Evolutionary conservation across 768 basidiomycete genomes (phyloP).

Genomic region (Phylloporus rhodoxanthus): DNA sequence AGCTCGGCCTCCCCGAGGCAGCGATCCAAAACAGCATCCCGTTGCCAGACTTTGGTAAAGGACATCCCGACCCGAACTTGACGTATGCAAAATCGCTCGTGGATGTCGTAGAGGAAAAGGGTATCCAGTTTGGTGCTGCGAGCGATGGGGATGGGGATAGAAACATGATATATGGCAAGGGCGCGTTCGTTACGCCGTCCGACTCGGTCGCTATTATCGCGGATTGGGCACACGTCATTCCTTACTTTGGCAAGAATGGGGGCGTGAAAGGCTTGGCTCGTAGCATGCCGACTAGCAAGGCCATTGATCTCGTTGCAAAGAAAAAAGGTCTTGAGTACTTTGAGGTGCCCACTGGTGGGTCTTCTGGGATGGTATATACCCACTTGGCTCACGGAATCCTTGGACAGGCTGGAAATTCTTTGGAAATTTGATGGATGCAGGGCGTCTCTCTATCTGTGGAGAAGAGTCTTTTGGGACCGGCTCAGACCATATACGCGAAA

Average conservation of each 20-base stretch:
- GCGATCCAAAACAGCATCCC: slow-evolving; percentile 90
- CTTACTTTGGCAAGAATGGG: slow-evolving; percentile 73
- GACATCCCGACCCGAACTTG: slow-evolving; percentile 97
- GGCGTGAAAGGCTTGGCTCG: slow-evolving; percentile 95
- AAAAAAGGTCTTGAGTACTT: slow-evolving; percentile 89
- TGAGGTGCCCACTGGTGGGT: slow-evolving; percentile 90
- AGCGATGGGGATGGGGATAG: slow-evolving; percentile 97
- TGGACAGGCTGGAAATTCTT: slow-evolving; percentile 96
- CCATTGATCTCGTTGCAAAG: slow-evolving; percentile 93
- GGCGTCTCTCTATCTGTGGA: slow-evolving; percentile 94
- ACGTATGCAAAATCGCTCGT: slow-evolving; percentile 96
- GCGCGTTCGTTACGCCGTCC: slow-evolving; percentile 95
- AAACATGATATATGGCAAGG: slow-evolving; percentile 99
- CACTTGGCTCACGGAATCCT: not conserved
- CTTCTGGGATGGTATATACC: not conserved
- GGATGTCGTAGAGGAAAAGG: slow-evolving; percentile 78
- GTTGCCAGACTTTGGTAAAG: slow-evolving; percentile 93
- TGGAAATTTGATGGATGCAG: slow-evolving; percentile 99
- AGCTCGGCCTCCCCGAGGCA: slow-evolving; percentile 71
- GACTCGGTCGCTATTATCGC: slow-evolving; percentile 99
- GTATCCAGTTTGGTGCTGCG: slow-evolving; percentile 91
- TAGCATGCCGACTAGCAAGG: slow-evolving; percentile 96
- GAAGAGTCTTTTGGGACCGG: slow-evolving; percentile 99
- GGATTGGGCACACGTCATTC: slow-evolving; percentile 88
- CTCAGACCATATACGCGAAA: slow-evolving; percentile 99